A percentile compares a stretch with the other conserved stretches of the same genome.
Evolutionary conservation across 2,329 filamentous ascomycete genomes (phyloP).

Genomic region (Paracoccidioides lutzii): DNA sequence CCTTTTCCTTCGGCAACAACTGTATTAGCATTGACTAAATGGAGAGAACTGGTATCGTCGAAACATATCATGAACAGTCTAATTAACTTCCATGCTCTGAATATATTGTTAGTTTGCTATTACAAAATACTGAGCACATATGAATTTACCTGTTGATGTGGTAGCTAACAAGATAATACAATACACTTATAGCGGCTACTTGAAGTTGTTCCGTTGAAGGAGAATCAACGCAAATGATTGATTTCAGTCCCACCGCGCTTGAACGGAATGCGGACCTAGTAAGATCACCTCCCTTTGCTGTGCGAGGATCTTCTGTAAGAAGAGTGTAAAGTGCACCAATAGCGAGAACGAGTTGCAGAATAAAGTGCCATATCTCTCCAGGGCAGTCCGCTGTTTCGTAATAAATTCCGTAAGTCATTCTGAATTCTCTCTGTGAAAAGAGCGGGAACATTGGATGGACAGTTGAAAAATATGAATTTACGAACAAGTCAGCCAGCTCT

Average conservation of each 20-base stretch:
- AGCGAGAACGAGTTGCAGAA: constrained; percentile 30
- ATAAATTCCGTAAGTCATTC: constrained; percentile 20
- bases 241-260: constrained; percentile 18
- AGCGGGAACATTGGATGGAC: constrained; percentile 30
- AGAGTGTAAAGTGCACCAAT: constrained; percentile 26
- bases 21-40: constrained; percentile 23
- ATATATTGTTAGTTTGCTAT: not conserved
- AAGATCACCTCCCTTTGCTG: constrained; percentile 21
- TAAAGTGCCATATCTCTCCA: constrained; percentile 22
- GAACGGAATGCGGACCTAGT: constrained; percentile 27
- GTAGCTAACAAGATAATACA: constrained; percentile 28
- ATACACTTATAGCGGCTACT: constrained; percentile 22
- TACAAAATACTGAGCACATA: not conserved
- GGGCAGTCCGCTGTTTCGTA: constrained; percentile 10
- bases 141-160: constrained; percentile 27
- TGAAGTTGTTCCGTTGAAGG: constrained; percentile 28
- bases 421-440: constrained; percentile 22
- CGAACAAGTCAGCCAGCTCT: constrained; percentile 20
- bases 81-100: constrained; percentile 26
- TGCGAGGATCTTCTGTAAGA: constrained; percentile 17
- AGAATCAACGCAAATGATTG: constrained; percentile 17
- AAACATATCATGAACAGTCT: constrained; percentile 23
- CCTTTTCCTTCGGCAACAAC: constrained; percentile 16
- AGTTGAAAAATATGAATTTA: constrained; percentile 24
- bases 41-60: constrained; percentile 24